Base-by-base conservation (phyloP, 2,329 filamentous ascomycete species). In the Mollisia scopiformis region DNA sequence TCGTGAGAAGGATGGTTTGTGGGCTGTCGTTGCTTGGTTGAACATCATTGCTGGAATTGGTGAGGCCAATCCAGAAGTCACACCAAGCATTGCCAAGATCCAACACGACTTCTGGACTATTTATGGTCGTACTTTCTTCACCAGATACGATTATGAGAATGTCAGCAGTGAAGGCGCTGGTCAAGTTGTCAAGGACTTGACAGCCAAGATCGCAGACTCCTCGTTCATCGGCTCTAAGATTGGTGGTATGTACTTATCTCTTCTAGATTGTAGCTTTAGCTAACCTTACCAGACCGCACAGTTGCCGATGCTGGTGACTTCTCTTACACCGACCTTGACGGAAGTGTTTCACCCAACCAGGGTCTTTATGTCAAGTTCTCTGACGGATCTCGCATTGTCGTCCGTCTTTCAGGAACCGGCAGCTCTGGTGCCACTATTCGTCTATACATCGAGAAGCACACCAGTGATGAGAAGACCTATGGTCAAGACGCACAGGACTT, bases 121-220 rank as follows among this genome's bases (percentile, higher is more conserved):
- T 59, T 99, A 99, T 77, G 95, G 95, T 72, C 93, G 95, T 62
- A 97, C 93, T 31, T 99, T 98, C 84, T 99, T 99, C 85, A 99
- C 95, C 46, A 92, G 95, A 66, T 98, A 98, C 79, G 95, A 99
- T 79, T 99, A 97, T 79, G 95, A 99, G 80, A 87, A 96, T 69
- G 93, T 96, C 67, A 93, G 97, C 80, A 90, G 88, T 50, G 92
- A 94, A 8, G 93, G 91, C 41, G 95, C 95, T 65, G 91, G 90
- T 80, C 94, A 96, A 81, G 88, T 99, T 61, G 90, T 97, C 49
- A 88, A 86, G 59, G 88, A 92, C 72, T 84, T 99, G 73, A 84
- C 88, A 71, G 88, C 89, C 66, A 84, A 96, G 67, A 91, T 97
- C 71, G 87, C 87, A 39, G 85, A 92, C 69, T 75, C 83, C 55